Evolutionary conservation across 306 rosid species (phyloP).

Genomic region (Vigna radiata): DNA sequence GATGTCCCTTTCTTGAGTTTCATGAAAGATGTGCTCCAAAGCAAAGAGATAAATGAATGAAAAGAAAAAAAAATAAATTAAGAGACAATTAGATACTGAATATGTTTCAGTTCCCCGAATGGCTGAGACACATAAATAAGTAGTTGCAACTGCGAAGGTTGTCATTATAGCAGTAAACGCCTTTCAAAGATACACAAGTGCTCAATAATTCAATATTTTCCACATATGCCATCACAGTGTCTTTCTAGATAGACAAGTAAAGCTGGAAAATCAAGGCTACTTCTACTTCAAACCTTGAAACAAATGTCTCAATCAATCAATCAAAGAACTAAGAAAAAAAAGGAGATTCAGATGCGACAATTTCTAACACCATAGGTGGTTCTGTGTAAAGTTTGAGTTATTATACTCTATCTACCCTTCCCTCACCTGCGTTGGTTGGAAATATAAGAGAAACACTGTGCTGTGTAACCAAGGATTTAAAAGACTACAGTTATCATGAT

Average conservation of each 20-base stretch:
- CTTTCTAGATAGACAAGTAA: constrained; percentile 19
- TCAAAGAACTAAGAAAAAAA: not conserved
- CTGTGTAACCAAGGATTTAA: too few species aligned
- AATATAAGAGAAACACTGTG: too few species aligned
- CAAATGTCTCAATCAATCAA: constrained; percentile 23
- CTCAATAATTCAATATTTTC: not conserved
- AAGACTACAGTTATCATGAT: too few species aligned
- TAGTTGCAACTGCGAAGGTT: constrained; percentile 18
- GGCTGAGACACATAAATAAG: not conserved
- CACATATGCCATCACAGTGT: not conserved
- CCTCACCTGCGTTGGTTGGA: not conserved
- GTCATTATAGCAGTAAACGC: not conserved
- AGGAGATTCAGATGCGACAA: not conserved
- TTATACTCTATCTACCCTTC: not conserved
- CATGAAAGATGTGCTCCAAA: not conserved
- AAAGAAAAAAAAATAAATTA: not conserved
- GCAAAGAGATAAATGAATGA: not conserved
- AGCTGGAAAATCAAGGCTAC: constrained; percentile 6
- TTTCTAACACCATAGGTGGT: constrained; percentile 1
- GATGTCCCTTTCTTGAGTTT: constrained; percentile 21
- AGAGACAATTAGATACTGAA: not conserved
- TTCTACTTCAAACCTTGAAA: constrained; percentile 17
- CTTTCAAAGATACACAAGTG: constrained; percentile 17
- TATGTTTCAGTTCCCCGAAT: constrained; percentile 15
- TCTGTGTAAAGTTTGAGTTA: not conserved